Evolutionary conservation across 2,329 filamentous ascomycete species (phyloP).

Genomic region (Fusarium sp.): DNA sequence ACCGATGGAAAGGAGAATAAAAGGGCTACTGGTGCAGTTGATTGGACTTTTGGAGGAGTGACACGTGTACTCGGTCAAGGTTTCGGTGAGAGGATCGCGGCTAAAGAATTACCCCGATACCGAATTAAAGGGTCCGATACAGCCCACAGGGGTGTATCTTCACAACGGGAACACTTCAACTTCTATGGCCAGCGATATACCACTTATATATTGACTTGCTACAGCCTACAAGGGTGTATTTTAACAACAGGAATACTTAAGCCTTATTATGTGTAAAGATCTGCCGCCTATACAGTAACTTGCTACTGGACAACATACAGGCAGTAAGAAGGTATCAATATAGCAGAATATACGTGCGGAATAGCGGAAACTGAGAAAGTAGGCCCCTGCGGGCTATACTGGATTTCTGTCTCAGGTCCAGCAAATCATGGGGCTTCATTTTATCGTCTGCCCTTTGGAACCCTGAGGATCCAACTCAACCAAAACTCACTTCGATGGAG

Average conservation of each 20-base stretch:
- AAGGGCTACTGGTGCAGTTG: background rate
- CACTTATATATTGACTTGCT: no score
- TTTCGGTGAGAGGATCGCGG: background rate
- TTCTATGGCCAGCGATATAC: no score
- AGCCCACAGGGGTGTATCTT: no score
- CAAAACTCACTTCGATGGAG: background rate
- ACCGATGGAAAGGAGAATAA: background rate
- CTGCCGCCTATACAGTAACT: no score
- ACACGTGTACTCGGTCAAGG: background rate
- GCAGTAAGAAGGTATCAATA: no score
- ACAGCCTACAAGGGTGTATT: no score
- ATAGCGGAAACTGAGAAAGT: no score
- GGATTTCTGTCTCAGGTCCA: background rate
- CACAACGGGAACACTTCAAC: no score
- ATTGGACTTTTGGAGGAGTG: background rate
- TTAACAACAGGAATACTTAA: no score
- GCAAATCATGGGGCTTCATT: background rate
- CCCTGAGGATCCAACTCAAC: background rate
- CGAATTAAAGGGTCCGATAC: background rate
- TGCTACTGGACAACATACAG: no score
- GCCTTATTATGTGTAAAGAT: no score
- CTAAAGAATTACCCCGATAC: background rate
- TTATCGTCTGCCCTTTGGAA: background rate
- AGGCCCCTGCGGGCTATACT: background rate
- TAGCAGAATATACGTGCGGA: no score